phyloP scores from a whole-genome alignment of 2,329 filamentous ascomycete species.

The Neopestalotiopsis clavispora region DNA sequence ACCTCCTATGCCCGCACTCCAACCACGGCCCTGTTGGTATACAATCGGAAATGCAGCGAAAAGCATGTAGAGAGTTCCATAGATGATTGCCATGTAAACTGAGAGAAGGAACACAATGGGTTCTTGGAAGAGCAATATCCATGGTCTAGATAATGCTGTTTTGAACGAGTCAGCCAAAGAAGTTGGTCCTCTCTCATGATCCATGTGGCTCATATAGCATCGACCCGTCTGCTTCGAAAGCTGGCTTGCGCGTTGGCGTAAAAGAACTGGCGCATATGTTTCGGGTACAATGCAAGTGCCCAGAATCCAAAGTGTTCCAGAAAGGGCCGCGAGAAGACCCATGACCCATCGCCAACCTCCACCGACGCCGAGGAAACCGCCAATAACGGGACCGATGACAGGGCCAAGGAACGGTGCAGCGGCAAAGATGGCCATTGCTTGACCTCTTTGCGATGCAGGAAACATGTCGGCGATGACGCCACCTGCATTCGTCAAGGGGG shows the following conservation, averaged over 20 bases:
- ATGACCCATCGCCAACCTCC: slow-evolving; percentile 71
- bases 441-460: slow-evolving; percentile 48
- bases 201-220: slow-evolving; percentile 58
- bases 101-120: slow-evolving; percentile 71
- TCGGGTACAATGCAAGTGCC: slow-evolving; percentile 60
- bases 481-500: slow-evolving; percentile 49
- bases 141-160: slow-evolving; percentile 65
- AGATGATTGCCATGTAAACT: slow-evolving; percentile 69
- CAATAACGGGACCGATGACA: slow-evolving; percentile 42
- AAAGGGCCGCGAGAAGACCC: slow-evolving; percentile 68
- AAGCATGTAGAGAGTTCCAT: slow-evolving; percentile 48
- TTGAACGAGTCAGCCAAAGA: slow-evolving; percentile 56
- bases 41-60: slow-evolving; percentile 70
- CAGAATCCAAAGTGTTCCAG: slow-evolving; percentile 62
- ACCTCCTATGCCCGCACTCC: slow-evolving; percentile 63
- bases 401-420: slow-evolving; percentile 39
- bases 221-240: slow-evolving; percentile 59
- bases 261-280: slow-evolving; percentile 64
- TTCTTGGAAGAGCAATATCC: slow-evolving; percentile 72
- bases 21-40: slow-evolving; percentile 63
- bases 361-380: slow-evolving; percentile 68
- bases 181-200: slow-evolving; percentile 46
- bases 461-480: slow-evolving; percentile 54
- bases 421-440: slow-evolving; percentile 41
- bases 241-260: slow-evolving; percentile 57